Conservation (phyloP, 2,329 filamentous ascomycete species). For the Coniochaeta ligniaria region DNA sequence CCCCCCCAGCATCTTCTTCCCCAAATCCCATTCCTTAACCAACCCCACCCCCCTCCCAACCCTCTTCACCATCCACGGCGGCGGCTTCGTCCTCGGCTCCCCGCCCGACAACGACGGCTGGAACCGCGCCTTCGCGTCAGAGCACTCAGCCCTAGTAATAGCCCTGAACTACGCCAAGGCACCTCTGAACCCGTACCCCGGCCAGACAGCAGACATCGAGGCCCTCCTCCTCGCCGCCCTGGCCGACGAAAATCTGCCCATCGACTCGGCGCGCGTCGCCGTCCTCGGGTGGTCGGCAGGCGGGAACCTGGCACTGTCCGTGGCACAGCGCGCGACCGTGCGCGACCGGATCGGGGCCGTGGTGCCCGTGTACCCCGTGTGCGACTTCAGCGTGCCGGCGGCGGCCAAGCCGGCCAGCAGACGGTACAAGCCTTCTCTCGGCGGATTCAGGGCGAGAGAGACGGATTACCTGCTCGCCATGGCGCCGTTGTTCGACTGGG, state of each 20-base stretch:
- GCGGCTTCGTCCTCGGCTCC: constrained; percentile 37
- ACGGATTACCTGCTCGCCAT: constrained; percentile 20
- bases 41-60: constrained; percentile 27
- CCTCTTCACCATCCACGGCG: constrained; percentile 44
- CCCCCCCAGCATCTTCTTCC: constrained; percentile 30
- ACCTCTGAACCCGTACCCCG: constrained; percentile 35
- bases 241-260: constrained; percentile 33
- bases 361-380: constrained; percentile 35
- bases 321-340: constrained; percentile 29
- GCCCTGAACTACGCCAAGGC: constrained; percentile 42
- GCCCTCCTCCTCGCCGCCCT: constrained; percentile 33
- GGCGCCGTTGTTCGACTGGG: constrained; percentile 29
- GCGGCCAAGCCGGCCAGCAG: constrained; percentile 22
- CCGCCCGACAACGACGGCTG: constrained; percentile 38
- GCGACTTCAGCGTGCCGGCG: constrained; percentile 28
- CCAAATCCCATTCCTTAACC: constrained; percentile 22
- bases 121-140: constrained; percentile 33
- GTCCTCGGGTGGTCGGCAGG: constrained; percentile 44
- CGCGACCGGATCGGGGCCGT: constrained; percentile 21
- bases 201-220: constrained; percentile 34
- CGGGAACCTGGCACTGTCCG: constrained; percentile 37
- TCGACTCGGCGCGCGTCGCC: constrained; percentile 32
- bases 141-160: constrained; percentile 33
- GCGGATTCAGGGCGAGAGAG: constrained; percentile 15
- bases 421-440: constrained; percentile 26